Base-by-base conservation (phyloP, 2,329 filamentous ascomycete species). In the Acrodontium crateriforme region DNA sequence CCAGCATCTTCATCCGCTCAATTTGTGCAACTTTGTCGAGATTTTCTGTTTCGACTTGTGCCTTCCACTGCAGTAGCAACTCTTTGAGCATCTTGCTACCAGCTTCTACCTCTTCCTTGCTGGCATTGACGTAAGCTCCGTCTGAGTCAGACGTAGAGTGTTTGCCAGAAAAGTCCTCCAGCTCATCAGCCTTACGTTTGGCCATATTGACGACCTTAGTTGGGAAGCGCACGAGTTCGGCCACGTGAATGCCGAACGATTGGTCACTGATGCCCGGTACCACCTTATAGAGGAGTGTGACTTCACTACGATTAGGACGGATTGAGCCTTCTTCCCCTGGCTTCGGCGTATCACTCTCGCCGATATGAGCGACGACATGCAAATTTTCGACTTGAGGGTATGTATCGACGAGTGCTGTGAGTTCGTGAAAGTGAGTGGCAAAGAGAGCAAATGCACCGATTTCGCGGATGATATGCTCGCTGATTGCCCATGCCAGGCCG, bases 191-290 rank as follows among this genome's bases (percentile, higher is more conserved):
- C 62, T 98, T 98, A 44, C 89, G 73, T 60, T 92, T 92, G n/a
- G 89, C 89, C 91, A 98, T 98, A 39, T 84, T 83, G 35, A 98
- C 80, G 10, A 98, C 91, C 60, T 98, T 98, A 44, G 83, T 77
- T 0, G 89, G 89, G 60, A 98, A 98, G 24, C 85, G 74, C 12
- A 98, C 89, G 5, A 98, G 69, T 59, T 98, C 89, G 1, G 89
- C 89, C 9, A 98, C 91, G 56, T 98, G 89, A 44, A 98, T 98
- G 44, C 89, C 89, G 53, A 98, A 98, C 33, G 79, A 89, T 59
- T 98, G 89, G 54, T 98, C 89, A 50, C 84, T 94, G 44, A 98
- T 78, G 26, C 89, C 89, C 0, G 82, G 81, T 48, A 92, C 82
- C 18, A 98, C 89, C 59, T 93, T 92, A 65, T 98, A 98, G 5